These are phyloP conservation scores for Barnettozyma populi DNA, from an alignment of 805 yeast species.

Conservation along the genomic window DNA sequence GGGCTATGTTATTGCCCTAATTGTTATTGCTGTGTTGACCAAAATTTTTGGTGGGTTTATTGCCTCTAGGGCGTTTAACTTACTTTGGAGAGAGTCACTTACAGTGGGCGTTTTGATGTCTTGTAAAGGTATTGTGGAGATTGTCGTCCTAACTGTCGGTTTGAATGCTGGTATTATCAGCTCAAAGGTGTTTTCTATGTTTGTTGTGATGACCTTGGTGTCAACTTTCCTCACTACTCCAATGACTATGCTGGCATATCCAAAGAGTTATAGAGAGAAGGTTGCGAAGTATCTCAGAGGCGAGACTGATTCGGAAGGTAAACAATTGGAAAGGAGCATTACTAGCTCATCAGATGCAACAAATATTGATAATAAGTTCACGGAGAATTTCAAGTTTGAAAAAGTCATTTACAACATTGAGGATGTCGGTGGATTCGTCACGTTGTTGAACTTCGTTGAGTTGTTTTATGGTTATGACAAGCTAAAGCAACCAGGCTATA, in stretches of 20 bases:
- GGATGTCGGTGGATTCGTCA: slow-evolving; percentile 18
- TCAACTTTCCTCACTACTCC: slow-evolving; percentile 81
- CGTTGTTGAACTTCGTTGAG: slow-evolving; percentile 21
- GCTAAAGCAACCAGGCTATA: slow-evolving; percentile 21
- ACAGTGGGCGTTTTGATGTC: slow-evolving; percentile 82
- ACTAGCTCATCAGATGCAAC: slow-evolving; percentile 7
- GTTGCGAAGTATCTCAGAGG: slow-evolving; percentile 29
- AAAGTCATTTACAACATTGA: slow-evolving; percentile 23
- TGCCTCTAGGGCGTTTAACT: slow-evolving; percentile 56
- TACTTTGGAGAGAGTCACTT: slow-evolving; percentile 67
- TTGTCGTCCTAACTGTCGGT: slow-evolving; percentile 73
- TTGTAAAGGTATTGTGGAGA: slow-evolving; percentile 84
- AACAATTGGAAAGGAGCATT: slow-evolving; percentile 14
- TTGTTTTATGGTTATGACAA: slow-evolving; percentile 24
- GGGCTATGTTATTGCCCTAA: slow-evolving; percentile 70
- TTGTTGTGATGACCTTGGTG: slow-evolving; percentile 74
- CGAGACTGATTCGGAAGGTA: slow-evolving; percentile 28
- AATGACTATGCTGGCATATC: slow-evolving; percentile 55
- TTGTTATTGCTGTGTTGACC: slow-evolving; percentile 60
- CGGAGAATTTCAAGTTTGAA: slow-evolving; percentile 11
- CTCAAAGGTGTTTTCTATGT: slow-evolving; percentile 68
- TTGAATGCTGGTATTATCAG: slow-evolving; percentile 64
- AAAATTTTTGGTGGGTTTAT: slow-evolving; percentile 63
- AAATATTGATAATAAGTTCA: slow-evolving; percentile 7
- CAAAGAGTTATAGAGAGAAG: slow-evolving; percentile 52